Base-by-base conservation (phyloP, 2,329 filamentous ascomycete genomes). In the Xylariaceae sp. region DNA sequence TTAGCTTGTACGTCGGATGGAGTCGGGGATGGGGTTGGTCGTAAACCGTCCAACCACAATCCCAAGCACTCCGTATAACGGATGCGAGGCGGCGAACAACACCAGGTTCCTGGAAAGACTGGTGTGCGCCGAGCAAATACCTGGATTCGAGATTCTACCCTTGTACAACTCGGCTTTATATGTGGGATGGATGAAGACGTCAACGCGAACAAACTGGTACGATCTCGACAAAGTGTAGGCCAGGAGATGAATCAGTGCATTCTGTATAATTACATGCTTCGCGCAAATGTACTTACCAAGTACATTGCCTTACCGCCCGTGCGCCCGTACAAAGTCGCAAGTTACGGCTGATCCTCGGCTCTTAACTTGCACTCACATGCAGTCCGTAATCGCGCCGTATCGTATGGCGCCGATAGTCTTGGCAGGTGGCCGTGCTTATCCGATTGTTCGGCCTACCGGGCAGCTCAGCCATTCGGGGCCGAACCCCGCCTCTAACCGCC, bases 41-140 rank as follows among this genome's bases (percentile, higher is more conserved):
- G 72, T 74, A 74, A 71, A 67, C 55, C 54, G 65, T 72, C 72
- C 72, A 74, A 74, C 71, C 72, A 74, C 47, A 67, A 64, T 52
- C 51, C 34, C 43, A 40, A 49, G 50, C 29, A 47, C 49, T 53
- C 55, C 36, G 55, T 49, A 50, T 43, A 49, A 47, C 47, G 41
- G 53, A 47, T 36, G 51, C 52, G 46, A 51, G 40, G 47, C 12
- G 47, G 32, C 36, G 46, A 49, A 16, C 41, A 37, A 49, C 43
- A 16, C 51, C 16, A 46, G 47, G 51, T 43, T 43, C 46, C n/a
- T 30, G 12, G 30, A 22, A 36, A 26, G 37, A 12, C 32, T 32
- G 39, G 26, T 34, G 21, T 47, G 39, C 47, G 45, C 52, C 30
- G 45, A 43, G 52, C 42, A 55, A 53, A 47, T 43, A 26, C 21